phyloP scores from a whole-genome alignment of 2,329 filamentous ascomycete species.

The Torrubiellomyces zombiae region DNA sequence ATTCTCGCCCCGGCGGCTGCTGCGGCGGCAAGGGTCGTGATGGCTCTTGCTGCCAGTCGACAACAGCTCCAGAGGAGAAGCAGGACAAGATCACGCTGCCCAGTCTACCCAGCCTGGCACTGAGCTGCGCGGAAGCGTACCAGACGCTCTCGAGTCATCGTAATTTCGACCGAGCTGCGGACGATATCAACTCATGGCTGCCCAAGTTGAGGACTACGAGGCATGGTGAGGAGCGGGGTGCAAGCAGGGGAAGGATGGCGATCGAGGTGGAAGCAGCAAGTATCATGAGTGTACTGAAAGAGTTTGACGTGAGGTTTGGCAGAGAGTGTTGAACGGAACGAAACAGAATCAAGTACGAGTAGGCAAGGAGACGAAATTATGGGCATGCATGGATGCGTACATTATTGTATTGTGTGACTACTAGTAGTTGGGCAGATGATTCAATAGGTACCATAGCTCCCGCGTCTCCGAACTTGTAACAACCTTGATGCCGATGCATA shows the following conservation, averaged over 20 bases:
- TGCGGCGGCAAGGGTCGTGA: constrained; percentile 44
- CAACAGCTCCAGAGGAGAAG: constrained; percentile 13
- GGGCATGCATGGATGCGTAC: background rate
- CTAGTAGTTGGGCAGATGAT: too few relatives aligned
- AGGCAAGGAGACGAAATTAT: too few relatives aligned
- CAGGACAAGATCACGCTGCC: constrained; percentile 19
- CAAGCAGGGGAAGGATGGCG: constrained; percentile 31
- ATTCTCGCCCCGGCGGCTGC: constrained; percentile 29
- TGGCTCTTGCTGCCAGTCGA: constrained; percentile 47
- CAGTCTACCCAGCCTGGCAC: constrained; percentile 32
- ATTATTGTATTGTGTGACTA: too few relatives aligned
- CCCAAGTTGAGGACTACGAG: constrained; percentile 51
- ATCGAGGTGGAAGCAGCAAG: constrained; percentile 71
- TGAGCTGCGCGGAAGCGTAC: constrained; percentile 63
- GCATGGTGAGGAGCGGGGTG: constrained; percentile 11
- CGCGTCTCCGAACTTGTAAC: too few relatives aligned
- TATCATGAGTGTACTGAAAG: constrained; percentile 72
- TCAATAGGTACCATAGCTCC: too few relatives aligned
- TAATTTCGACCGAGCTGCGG: constrained; percentile 56
- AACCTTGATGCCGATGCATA: too few relatives aligned
- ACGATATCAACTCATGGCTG: constrained; percentile 61
- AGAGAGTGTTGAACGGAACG: constrained; percentile 14
- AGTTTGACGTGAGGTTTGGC: constrained; percentile 63
- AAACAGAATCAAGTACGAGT: too few relatives aligned
- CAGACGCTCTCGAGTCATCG: constrained; percentile 63